Conservation (phyloP, 257 asterid species). For the Buddleja alternifolia region DNA sequence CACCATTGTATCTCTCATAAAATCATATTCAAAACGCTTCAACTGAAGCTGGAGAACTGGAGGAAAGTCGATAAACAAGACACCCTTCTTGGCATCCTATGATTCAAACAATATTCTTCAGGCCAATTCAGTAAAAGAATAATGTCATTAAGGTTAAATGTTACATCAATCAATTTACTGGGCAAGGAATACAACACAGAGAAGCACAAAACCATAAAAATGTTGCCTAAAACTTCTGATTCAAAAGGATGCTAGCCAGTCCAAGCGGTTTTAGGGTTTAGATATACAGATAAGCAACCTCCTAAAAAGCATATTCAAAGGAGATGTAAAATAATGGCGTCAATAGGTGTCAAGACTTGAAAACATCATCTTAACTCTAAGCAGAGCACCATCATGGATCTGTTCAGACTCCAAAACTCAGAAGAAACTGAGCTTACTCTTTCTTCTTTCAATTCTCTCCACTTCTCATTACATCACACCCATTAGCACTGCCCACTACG, state of each 20-base stretch:
- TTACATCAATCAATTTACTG: constrained; percentile 26
- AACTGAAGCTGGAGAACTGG: constrained; percentile 99
- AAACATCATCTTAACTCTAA: neutral
- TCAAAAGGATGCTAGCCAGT: too few species aligned
- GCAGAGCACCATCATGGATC: neutral
- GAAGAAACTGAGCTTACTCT: neutral
- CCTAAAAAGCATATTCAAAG: neutral
- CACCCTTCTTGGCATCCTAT: constrained; percentile 99
- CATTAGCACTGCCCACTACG: too few species aligned
- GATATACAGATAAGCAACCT: neutral
- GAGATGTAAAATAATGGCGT: neutral
- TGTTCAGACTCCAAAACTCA: neutral
- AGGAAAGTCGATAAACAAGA: constrained; percentile 91
- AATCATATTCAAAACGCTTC: constrained; percentile 97
- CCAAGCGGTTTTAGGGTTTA: too few species aligned
- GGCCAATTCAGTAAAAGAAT: constrained; percentile 19
- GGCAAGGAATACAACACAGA: constrained; percentile 24
- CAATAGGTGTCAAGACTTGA: neutral
- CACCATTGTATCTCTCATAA: constrained; percentile 93
- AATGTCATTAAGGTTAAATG: neutral
- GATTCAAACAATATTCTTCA: constrained; percentile 36
- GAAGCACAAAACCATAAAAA: constrained; percentile 12
- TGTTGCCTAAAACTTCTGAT: neutral
- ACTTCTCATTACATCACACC: too few species aligned
- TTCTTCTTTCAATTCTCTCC: too few species aligned